Percentiles rank a stretch among this genome's conserved stretches.
Conservation (phyloP, 2,329 filamentous ascomycete genomes). For the Rhynchosporium agropyri region DNA sequence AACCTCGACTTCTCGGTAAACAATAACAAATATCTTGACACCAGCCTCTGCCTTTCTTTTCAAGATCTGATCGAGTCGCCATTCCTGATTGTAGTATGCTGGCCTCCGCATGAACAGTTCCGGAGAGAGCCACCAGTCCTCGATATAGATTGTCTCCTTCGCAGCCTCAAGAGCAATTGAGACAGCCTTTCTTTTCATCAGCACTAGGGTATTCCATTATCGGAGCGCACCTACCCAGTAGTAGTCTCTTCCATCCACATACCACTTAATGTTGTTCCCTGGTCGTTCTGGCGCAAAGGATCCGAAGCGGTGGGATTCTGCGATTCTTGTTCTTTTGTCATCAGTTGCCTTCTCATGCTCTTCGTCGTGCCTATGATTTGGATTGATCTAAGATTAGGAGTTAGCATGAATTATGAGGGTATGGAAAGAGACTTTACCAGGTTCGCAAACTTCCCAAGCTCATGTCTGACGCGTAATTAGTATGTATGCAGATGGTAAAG, state of each 20-base stretch:
- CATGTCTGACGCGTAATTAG: slow-evolving; percentile 46
- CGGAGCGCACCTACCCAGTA: slow-evolving; percentile 64
- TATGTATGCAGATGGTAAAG: slow-evolving; percentile 16
- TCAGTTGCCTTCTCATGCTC: slow-evolving; percentile 86
- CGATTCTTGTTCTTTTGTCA: slow-evolving; percentile 72
- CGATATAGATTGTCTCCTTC: slow-evolving; percentile 92
- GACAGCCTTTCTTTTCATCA: slow-evolving; percentile 59
- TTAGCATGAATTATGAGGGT: slow-evolving; percentile 8
- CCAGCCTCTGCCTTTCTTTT: slow-evolving; percentile 89
- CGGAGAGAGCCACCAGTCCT: slow-evolving; percentile 95
- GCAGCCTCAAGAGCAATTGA: slow-evolving; percentile 87
- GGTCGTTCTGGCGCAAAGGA: slow-evolving; percentile 88
- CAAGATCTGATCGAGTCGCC: slow-evolving; percentile 81
- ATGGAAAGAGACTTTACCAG: slow-evolving; percentile 50
- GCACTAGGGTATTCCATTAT: not conserved
- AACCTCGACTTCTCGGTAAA: slow-evolving; percentile 74
- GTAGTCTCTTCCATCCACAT: slow-evolving; percentile 93
- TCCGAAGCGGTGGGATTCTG: slow-evolving; percentile 77
- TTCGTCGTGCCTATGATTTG: slow-evolving; percentile 91
- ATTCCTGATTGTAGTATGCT: slow-evolving; percentile 80
- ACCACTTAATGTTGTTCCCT: slow-evolving; percentile 92
- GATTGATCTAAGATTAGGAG: slow-evolving; percentile 60
- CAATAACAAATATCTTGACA: slow-evolving; percentile 90
- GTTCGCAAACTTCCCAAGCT: slow-evolving; percentile 66
- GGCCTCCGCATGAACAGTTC: slow-evolving; percentile 85